A percentile compares a stretch with the other conserved stretches of the same genome.
Evolutionary conservation across 257 asterid species (phyloP).

Genomic region (Penstemon eatonii): DNA sequence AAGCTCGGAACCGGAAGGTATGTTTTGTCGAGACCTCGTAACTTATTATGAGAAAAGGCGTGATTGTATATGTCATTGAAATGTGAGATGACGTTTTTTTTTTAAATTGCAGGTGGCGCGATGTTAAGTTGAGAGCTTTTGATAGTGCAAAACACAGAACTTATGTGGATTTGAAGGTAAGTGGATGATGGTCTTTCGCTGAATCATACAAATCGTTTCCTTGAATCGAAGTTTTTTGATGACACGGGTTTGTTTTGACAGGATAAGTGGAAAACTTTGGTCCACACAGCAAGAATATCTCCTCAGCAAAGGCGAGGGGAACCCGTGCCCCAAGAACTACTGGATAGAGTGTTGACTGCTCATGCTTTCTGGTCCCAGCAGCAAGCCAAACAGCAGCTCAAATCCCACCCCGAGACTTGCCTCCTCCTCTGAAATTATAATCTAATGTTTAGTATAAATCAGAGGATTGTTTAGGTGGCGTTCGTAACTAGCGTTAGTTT

Average conservation of each 20-base stretch:
- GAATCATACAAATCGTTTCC: too few species aligned
- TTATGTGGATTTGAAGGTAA: conserved; percentile 91
- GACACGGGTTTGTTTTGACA: conserved; percentile 25
- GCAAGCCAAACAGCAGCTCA: conserved; percentile 62
- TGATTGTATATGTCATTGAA: too few species aligned
- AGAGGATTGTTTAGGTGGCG: too few species aligned
- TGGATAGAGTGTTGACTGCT: conserved; percentile 82
- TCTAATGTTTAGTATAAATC: too few species aligned
- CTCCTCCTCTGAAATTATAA: conserved; percentile 46
- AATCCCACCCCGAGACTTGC: conserved; percentile 64
- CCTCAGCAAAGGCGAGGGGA: conserved; percentile 98
- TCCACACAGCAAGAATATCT: conserved; percentile 95
- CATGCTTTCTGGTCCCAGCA: conserved; percentile 98
- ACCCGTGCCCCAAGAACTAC: conserved; percentile 96
- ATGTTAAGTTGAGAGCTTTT: conserved; percentile 91
- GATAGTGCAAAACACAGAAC: conserved; percentile 89
- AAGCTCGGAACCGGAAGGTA: conserved; percentile 98
- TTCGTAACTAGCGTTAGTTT: too few species aligned
- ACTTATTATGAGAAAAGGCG: too few species aligned
- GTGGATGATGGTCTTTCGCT: conserved; percentile 1
- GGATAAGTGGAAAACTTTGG: conserved; percentile 99
- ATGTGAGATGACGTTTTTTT: too few species aligned
- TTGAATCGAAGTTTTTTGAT: too few species aligned
- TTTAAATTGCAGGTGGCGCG: conserved; percentile 81
- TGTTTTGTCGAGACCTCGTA: neutral